phyloP scores from a whole-genome alignment of 192 early-diverging fungal genomes.

The Paraglomus occultum region DNA sequence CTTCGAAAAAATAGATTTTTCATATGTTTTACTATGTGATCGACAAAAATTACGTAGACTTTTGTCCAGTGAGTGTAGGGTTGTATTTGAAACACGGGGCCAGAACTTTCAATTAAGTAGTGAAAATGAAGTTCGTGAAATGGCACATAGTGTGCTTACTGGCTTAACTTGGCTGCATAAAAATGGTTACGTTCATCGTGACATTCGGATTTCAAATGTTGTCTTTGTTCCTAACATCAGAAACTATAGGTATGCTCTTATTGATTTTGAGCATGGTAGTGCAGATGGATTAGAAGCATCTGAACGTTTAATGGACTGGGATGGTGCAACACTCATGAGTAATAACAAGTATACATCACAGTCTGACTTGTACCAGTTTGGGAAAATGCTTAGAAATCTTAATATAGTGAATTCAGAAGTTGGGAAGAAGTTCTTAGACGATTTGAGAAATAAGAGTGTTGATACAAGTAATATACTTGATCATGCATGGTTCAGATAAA shows the following conservation, averaged over 20 bases:
- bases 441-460: constrained; percentile 14
- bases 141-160: constrained; percentile 6
- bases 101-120: constrained; percentile 2
- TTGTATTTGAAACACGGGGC: constrained; percentile 15
- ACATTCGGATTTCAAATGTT: constrained; percentile 18
- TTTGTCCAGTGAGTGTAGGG: no score
- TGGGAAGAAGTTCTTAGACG: constrained; percentile 20
- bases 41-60: no score
- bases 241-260: constrained; percentile 17
- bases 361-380: constrained; percentile 26
- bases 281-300: constrained; percentile 2
- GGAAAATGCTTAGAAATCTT: constrained; percentile 26
- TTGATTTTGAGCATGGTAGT: constrained; percentile 26
- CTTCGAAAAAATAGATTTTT: no score
- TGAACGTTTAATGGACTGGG: constrained; percentile 21
- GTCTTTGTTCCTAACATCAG: constrained; percentile 7
- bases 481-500: constrained; percentile 19
- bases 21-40: no score
- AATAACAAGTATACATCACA: constrained; percentile 17
- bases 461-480: constrained; percentile 5
- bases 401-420: constrained; percentile 15
- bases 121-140: constrained; percentile 5
- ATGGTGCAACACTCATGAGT: background rate
- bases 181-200: constrained; percentile 4
- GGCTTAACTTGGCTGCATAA: background rate